phyloP scores from a whole-genome alignment of 495 filamentous ascomycete species.

The Neurospora africana region DNA sequence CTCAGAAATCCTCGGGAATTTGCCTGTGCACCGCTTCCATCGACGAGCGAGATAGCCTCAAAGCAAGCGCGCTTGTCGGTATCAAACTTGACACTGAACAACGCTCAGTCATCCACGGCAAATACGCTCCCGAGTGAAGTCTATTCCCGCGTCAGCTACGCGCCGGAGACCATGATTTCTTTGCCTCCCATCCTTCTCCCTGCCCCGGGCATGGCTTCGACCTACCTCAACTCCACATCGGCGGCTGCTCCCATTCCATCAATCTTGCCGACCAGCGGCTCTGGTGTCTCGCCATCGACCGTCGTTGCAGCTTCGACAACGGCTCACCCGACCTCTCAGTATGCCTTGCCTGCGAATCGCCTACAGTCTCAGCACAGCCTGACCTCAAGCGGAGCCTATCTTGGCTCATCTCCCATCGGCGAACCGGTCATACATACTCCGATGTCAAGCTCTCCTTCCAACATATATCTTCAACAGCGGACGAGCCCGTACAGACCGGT shows the following conservation, averaged over 20 bases:
- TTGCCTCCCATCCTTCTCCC: slow-evolving; percentile 34
- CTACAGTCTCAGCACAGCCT: slow-evolving; percentile 24
- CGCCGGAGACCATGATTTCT: slow-evolving; percentile 19
- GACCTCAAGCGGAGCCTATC: slow-evolving; percentile 18
- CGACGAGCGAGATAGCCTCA: not conserved
- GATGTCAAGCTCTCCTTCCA: slow-evolving; percentile 43
- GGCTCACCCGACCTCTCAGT: slow-evolving; percentile 16
- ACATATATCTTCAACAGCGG: slow-evolving; percentile 48
- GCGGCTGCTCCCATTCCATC: slow-evolving; percentile 21
- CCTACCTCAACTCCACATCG: slow-evolving; percentile 26
- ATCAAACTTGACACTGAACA: slow-evolving; percentile 36
- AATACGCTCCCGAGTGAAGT: slow-evolving; percentile 6
- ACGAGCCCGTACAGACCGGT: slow-evolving; percentile 87
- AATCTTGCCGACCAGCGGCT: slow-evolving; percentile 23
- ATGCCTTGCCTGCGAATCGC: slow-evolving; percentile 35
- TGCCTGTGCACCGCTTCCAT: not conserved
- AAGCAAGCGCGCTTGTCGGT: slow-evolving; percentile 27
- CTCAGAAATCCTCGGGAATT: not conserved
- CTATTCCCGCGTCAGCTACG: slow-evolving; percentile 16
- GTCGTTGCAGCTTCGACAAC: slow-evolving; percentile 13
- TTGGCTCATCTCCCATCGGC: slow-evolving; percentile 39
- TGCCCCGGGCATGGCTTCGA: slow-evolving; percentile 41
- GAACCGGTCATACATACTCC: slow-evolving; percentile 44
- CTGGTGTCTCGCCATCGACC: slow-evolving; percentile 5
- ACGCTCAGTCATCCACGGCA: slow-evolving; percentile 10